Evolutionary conservation across 805 yeast genomes (phyloP).

Genomic region (Starmera amethionina): DNA sequence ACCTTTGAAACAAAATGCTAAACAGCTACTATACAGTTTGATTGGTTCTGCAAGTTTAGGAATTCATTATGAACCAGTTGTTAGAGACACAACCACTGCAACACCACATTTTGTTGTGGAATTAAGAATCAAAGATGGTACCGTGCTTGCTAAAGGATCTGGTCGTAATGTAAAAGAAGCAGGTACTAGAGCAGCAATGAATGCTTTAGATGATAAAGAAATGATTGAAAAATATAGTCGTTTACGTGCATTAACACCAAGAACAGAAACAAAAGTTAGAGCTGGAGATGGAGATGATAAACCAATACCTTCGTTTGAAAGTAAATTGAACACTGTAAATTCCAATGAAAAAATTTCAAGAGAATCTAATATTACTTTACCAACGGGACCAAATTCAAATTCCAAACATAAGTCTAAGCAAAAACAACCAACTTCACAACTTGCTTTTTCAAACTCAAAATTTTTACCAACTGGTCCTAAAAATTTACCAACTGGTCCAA

Average conservation of each 20-base stretch:
- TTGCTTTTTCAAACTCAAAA: too few relatives aligned
- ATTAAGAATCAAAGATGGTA: slow-evolving; percentile 54
- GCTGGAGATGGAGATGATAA: not conserved
- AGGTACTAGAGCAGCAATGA: slow-evolving; percentile 77
- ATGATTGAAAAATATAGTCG: slow-evolving; percentile 56
- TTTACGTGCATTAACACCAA: slow-evolving; percentile 43
- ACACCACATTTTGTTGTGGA: slow-evolving; percentile 45
- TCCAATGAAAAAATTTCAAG: not conserved
- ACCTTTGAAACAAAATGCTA: slow-evolving; percentile 54
- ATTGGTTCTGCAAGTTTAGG: slow-evolving; percentile 67
- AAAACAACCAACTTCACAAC: too few relatives aligned
- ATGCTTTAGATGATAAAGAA: slow-evolving; percentile 51
- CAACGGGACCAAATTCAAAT: too few relatives aligned
- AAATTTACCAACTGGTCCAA: too few relatives aligned
- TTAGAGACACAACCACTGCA: slow-evolving; percentile 15
- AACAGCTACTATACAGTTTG: slow-evolving; percentile 64
- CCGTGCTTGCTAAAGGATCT: slow-evolving; percentile 57
- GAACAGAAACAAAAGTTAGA: slow-evolving; percentile 15
- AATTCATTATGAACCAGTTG: slow-evolving; percentile 32
- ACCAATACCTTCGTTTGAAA: not conserved
- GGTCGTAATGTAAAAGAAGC: slow-evolving; percentile 71
- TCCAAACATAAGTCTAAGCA: too few relatives aligned
- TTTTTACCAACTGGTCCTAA: too few relatives aligned
- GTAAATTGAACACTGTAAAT: not conserved
- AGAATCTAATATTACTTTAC: too few relatives aligned